A percentile compares a stretch with the other conserved stretches of the same genome.
Conservation (phyloP, 2,329 filamentous ascomycete genomes). For the Penicillium crustosum region DNA sequence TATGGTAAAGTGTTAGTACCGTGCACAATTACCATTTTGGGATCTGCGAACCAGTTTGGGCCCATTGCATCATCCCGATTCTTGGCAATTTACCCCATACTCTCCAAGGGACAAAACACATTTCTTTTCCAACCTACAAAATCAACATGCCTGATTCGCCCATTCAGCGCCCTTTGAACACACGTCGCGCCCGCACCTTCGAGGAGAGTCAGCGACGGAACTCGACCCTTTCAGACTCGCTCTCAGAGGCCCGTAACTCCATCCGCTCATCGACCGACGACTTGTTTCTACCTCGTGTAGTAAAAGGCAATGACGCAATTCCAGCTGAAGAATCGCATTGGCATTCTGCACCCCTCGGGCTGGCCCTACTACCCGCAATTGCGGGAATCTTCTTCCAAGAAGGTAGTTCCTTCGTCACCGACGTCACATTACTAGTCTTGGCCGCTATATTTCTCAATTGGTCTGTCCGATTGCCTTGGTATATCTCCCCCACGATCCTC, state of each 20-base stretch:
- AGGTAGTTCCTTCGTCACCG: conserved; percentile 78
- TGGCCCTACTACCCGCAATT: conserved; percentile 83
- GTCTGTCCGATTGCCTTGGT: conserved; percentile 90
- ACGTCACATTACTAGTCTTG: conserved; percentile 75
- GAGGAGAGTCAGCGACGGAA: conserved; percentile 61
- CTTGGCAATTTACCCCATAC: conserved; percentile 1
- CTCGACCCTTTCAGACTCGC: conserved; percentile 75
- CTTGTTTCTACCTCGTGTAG: conserved; percentile 60
- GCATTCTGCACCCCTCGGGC: conserved; percentile 76
- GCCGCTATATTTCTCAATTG: conserved; percentile 87
- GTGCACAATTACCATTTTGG: neutral
- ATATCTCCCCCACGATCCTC: conserved; percentile 17
- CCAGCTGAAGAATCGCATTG: conserved; percentile 62
- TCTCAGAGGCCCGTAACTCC: conserved; percentile 65
- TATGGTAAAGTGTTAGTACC: no score
- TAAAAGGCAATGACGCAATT: conserved; percentile 32
- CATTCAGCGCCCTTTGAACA: neutral
- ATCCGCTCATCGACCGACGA: conserved; percentile 68
- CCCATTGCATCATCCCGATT: neutral
- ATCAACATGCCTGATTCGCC: conserved; percentile 16
- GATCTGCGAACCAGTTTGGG: conserved; percentile 1
- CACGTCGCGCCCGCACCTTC: conserved; percentile 29
- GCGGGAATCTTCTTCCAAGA: conserved; percentile 81
- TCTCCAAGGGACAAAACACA: neutral
- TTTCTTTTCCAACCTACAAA: neutral